Evolutionary conservation across 73 alveolate species (phyloP).

Genomic region (Breviolum minutum): DNA sequence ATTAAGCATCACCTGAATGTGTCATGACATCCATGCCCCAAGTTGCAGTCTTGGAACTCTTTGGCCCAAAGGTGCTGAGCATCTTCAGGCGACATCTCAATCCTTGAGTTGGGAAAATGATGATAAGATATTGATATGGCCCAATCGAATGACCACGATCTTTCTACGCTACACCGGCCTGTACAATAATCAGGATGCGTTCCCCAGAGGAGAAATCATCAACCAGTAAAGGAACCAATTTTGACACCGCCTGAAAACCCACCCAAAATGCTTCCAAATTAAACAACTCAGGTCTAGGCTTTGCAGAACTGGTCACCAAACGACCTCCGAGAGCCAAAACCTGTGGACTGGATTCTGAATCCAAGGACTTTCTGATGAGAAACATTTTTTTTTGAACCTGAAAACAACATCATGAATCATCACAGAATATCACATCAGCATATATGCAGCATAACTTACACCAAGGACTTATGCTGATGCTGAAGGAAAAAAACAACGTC

Average conservation of each 20-base stretch:
- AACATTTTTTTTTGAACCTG: no score
- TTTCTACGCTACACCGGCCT: neutral
- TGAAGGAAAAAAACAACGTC: neutral
- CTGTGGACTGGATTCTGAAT: neutral
- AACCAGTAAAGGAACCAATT: no score
- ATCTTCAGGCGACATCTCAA: conserved; percentile 81
- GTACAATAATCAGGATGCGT: no score
- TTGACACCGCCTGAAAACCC: neutral
- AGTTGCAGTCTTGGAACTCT: neutral
- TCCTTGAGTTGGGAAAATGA: neutral
- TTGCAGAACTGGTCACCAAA: conserved; percentile 44
- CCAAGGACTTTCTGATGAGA: no score
- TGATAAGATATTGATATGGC: neutral
- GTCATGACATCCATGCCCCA: no score
- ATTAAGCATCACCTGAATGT: no score
- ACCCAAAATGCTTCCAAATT: neutral
- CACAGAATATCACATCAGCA: no score
- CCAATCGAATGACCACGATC: neutral
- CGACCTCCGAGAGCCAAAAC: conserved; percentile 64
- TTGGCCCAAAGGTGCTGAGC: conserved; percentile 90
- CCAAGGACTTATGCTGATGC: neutral
- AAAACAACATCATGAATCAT: no score
- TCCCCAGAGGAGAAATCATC: no score
- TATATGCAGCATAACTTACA: no score
- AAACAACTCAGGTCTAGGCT: neutral